Percentiles rank a stretch among this genome's conserved stretches.
Evolutionary conservation across 202 grass and related monocot species (phyloP).

Genomic region (Panicum virgatum): DNA sequence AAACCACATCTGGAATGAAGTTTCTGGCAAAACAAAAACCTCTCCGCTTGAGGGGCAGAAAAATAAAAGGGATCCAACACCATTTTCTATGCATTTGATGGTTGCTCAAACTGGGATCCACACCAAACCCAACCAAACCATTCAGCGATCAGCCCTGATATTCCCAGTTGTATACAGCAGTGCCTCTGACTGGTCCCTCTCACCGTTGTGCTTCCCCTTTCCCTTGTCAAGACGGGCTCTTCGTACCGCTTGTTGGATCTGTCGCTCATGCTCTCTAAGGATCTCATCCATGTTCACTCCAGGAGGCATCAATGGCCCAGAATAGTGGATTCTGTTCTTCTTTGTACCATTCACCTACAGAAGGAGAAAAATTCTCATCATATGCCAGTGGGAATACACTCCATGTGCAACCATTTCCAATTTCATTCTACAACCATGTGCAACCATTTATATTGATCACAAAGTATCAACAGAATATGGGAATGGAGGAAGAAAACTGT

Average conservation of each 20-base stretch:
- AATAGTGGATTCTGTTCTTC: conserved; percentile 98
- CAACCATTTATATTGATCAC: background rate
- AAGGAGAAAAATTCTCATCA: conserved; percentile 23
- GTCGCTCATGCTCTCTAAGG: conserved; percentile 92
- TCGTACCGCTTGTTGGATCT: conserved; percentile 87
- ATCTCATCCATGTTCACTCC: conserved; percentile 97
- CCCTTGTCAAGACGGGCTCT: conserved; percentile 76
- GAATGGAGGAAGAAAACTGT: background rate
- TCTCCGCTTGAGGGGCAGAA: conserved; percentile 7
- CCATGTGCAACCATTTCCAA: background rate
- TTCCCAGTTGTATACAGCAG: conserved; percentile 64
- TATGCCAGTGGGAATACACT: background rate
- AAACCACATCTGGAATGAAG: conserved; percentile 3
- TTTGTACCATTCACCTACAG: conserved; percentile 70
- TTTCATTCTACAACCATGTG: background rate
- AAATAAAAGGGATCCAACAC: conserved; percentile 20
- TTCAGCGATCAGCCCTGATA: conserved; percentile 49
- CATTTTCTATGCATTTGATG: conserved; percentile 19
- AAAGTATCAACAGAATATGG: background rate
- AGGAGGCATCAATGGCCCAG: conserved; percentile 92
- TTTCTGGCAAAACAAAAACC: conserved; percentile 41
- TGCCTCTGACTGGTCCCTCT: conserved; percentile 67
- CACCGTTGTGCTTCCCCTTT: conserved; percentile 63
- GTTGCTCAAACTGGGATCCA: background rate
- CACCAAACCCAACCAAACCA: background rate